Percentiles rank a stretch among this genome's conserved stretches.
These are phyloP conservation scores for Yamadazyma taylorii DNA, from an alignment of 1,139 yeast genomes.

Conservation along the genomic window DNA sequence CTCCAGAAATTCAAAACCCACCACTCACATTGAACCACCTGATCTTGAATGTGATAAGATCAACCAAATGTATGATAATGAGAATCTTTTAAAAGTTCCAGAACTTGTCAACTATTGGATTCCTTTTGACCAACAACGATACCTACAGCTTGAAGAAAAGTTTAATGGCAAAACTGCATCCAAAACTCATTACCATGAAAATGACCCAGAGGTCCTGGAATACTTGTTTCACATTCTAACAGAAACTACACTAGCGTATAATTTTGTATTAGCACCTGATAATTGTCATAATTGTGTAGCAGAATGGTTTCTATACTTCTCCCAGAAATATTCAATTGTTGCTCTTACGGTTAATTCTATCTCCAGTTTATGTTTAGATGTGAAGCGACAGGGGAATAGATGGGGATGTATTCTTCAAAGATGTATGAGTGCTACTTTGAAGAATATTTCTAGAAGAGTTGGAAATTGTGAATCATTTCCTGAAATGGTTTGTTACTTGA, in stretches of 20 bases:
- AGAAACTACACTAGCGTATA: slow-evolving; percentile 4
- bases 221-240: slow-evolving; percentile 6
- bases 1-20: background rate
- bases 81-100: background rate
- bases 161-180: slow-evolving; percentile 2
- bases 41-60: background rate
- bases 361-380: slow-evolving; percentile 6
- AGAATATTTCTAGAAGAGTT: slow-evolving; percentile 6
- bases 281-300: slow-evolving; percentile 7
- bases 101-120: slow-evolving; percentile 8
- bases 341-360: slow-evolving; percentile 8
- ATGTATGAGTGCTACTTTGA: slow-evolving; percentile 5
- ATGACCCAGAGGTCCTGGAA: slow-evolving; percentile 10
- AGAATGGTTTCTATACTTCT: slow-evolving; percentile 9
- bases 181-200: slow-evolving; percentile 7
- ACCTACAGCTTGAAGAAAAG: slow-evolving; percentile 1
- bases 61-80: background rate
- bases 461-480: slow-evolving; percentile 7
- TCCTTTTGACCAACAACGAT: slow-evolving; percentile 4
- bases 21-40: background rate
- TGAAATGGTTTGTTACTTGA: slow-evolving; percentile 12
- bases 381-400: slow-evolving; percentile 4
- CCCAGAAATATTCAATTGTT: slow-evolving; percentile 7
- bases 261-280: slow-evolving; percentile 7
- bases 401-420: slow-evolving; percentile 8